Evolutionary conservation across 192 early-diverging fungal species (phyloP).

Genomic region (Rhizophagus clarus): DNA sequence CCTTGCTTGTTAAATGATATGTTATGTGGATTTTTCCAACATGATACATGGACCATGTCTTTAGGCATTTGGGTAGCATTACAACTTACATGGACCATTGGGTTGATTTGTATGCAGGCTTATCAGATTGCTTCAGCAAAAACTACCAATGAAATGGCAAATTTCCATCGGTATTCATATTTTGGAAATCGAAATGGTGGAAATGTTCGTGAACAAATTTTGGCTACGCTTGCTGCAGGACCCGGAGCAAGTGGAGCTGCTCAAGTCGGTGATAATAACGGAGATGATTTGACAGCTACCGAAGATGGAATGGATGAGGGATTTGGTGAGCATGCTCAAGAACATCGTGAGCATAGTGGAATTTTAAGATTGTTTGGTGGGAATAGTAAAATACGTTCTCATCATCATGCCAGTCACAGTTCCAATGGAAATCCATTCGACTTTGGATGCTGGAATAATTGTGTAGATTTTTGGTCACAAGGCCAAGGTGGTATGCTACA

Average conservation of each 20-base stretch:
- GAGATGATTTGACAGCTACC: conserved; percentile 30
- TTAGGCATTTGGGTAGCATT: conserved; percentile 73
- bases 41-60: conserved; percentile 72
- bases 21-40: conserved; percentile 74
- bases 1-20: conserved; percentile 60
- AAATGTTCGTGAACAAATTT: conserved; percentile 46
- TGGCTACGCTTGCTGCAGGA: conserved; percentile 56
- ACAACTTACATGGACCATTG: conserved; percentile 82
- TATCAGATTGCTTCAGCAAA: conserved; percentile 75
- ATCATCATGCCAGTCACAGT: conserved; percentile 32
- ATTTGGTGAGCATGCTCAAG: conserved; percentile 38
- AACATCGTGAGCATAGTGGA: conserved; percentile 38
- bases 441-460: conserved; percentile 78
- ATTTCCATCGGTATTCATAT: conserved; percentile 70
- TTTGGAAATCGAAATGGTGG: conserved; percentile 33
- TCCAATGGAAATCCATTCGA: conserved; percentile 72
- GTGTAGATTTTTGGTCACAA: conserved; percentile 80
- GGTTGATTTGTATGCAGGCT: conserved; percentile 73
- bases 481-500: conserved; percentile 58
- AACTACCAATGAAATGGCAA: conserved; percentile 93
- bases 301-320: conserved; percentile 35
- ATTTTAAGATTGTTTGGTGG: conserved; percentile 44
- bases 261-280: conserved; percentile 36
- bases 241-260: conserved; percentile 40
- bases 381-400: conserved; percentile 41